A percentile compares a stretch with the other conserved stretches of the same genome.
These are phyloP conservation scores for Aureobasidium sp. DNA, from an alignment of 2,329 filamentous ascomycete species.

Conservation along the genomic window DNA sequence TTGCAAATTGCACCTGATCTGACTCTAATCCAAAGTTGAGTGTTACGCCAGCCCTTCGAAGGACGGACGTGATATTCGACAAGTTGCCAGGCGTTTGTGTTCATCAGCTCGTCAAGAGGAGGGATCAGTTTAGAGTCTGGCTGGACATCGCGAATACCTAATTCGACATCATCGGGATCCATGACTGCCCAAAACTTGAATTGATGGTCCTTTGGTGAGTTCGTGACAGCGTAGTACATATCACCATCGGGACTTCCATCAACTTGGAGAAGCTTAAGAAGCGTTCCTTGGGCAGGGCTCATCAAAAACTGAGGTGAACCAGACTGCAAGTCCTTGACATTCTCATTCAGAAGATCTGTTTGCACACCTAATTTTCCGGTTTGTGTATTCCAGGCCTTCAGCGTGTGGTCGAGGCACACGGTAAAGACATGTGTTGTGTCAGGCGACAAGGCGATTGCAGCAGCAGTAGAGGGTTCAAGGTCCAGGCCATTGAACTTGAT, in stretches of 20 bases:
- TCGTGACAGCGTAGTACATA: slow-evolving; percentile 64
- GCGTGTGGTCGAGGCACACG: slow-evolving; percentile 77
- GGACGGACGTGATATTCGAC: slow-evolving; percentile 41
- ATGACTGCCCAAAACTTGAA: slow-evolving; percentile 90
- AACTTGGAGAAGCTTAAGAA: slow-evolving; percentile 64
- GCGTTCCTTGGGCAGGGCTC: slow-evolving; percentile 68
- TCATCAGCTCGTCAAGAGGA: slow-evolving; percentile 45
- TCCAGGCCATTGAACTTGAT: slow-evolving; percentile 57
- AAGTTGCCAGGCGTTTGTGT: slow-evolving; percentile 45
- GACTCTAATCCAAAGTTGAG: slow-evolving; percentile 42
- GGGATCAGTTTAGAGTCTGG: slow-evolving; percentile 58
- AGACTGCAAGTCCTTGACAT: slow-evolving; percentile 49
- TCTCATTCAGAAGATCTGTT: slow-evolving; percentile 67
- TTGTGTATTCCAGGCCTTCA: slow-evolving; percentile 85
- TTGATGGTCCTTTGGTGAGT: slow-evolving; percentile 79
- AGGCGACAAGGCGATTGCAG: slow-evolving; percentile 47
- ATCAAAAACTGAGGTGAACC: slow-evolving; percentile 63
- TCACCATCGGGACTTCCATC: slow-evolving; percentile 49
- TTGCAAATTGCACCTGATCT: slow-evolving; percentile 53
- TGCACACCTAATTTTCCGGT: slow-evolving; percentile 70
- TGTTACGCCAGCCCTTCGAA: slow-evolving; percentile 31
- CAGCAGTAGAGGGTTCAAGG: slow-evolving; percentile 61
- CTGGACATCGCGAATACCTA: slow-evolving; percentile 66
- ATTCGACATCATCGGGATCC: slow-evolving; percentile 48
- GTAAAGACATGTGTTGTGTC: slow-evolving; percentile 59